Evolutionary conservation across 768 basidiomycete genomes (phyloP).

Genomic region (Naematelia aurantialba): DNA sequence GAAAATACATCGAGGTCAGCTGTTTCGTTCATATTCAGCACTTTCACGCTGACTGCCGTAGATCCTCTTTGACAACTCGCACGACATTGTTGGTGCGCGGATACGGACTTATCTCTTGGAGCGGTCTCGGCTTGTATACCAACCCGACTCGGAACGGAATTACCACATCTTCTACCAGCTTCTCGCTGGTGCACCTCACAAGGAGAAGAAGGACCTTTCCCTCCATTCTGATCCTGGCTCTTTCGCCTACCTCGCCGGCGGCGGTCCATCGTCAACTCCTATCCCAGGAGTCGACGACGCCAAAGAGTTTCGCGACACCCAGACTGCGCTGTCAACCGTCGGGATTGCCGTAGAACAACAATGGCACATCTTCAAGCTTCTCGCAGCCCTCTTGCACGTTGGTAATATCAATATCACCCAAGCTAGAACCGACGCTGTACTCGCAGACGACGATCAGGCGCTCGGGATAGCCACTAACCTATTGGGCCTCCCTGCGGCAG

Average conservation of each 20-base stretch:
- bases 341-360: slow-evolving; percentile 97
- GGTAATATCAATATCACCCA: slow-evolving; percentile 91
- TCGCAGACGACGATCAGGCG: slow-evolving; percentile 78
- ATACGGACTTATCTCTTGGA: slow-evolving; percentile 97
- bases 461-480: slow-evolving; percentile 79
- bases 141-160: slow-evolving; percentile 93
- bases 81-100: slow-evolving; percentile 97
- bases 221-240: slow-evolving; percentile 78
- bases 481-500: slow-evolving; percentile 78
- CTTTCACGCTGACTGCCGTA: slow-evolving; percentile 44
- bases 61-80: slow-evolving; percentile 93
- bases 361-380: slow-evolving; percentile 87
- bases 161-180: slow-evolving; percentile 99
- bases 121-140: slow-evolving; percentile 94
- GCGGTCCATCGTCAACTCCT: slow-evolving; percentile 78
- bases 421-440: slow-evolving; percentile 71
- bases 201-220: slow-evolving; percentile 91
- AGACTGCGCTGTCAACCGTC: slow-evolving; percentile 91
- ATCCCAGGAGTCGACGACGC: slow-evolving; percentile 92
- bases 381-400: slow-evolving; percentile 91
- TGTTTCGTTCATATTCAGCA: background rate
- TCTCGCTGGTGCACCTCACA: slow-evolving; percentile 90
- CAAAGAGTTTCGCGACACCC: slow-evolving; percentile 89
- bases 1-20: slow-evolving; percentile 96
- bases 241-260: slow-evolving; percentile 90